A percentile compares a stretch with the other conserved stretches of the same genome.
Conservation (phyloP, 2,329 filamentous ascomycete genomes). For the Torrubiella hemipterigena region DNA sequence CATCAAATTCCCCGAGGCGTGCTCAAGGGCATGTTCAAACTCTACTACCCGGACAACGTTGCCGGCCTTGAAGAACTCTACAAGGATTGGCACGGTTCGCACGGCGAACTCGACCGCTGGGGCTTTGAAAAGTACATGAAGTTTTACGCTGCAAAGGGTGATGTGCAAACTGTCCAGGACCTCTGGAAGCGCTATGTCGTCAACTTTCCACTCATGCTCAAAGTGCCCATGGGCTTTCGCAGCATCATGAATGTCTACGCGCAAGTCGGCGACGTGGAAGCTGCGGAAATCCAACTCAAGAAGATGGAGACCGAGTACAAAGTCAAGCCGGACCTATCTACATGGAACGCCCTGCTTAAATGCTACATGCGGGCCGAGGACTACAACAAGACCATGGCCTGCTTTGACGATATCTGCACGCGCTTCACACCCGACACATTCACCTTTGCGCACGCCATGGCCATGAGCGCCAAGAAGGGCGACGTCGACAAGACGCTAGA, state of each 20-base stretch:
- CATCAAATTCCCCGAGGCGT: slow-evolving; percentile 23
- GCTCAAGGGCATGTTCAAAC: slow-evolving; percentile 32
- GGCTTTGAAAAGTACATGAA: slow-evolving; percentile 36
- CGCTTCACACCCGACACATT: slow-evolving; percentile 42
- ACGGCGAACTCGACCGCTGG: slow-evolving; percentile 26
- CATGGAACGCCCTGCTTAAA: slow-evolving; percentile 70
- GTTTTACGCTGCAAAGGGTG: slow-evolving; percentile 35
- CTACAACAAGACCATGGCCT: slow-evolving; percentile 49
- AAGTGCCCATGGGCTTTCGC: slow-evolving; percentile 27
- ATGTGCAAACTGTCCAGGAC: slow-evolving; percentile 30
- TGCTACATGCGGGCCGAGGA: slow-evolving; percentile 56
- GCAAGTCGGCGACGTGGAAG: slow-evolving; percentile 48
- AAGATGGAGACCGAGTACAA: slow-evolving; percentile 44
- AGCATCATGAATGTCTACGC: slow-evolving; percentile 63
- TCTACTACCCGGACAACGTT: slow-evolving; percentile 24
- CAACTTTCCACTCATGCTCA: slow-evolving; percentile 21
- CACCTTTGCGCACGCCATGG: slow-evolving; percentile 64
- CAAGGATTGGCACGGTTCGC: slow-evolving; percentile 33
- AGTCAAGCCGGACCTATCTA: slow-evolving; percentile 42
- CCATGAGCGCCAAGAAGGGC: slow-evolving; percentile 56
- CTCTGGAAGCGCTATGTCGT: slow-evolving; percentile 32
- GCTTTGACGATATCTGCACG: slow-evolving; percentile 48
- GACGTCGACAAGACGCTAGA: slow-evolving; percentile 59
- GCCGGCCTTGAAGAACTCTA: slow-evolving; percentile 33
- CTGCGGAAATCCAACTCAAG: slow-evolving; percentile 49